Percentiles rank a stretch among this genome's conserved stretches.
Conservation (phyloP, 257 asterid species). For the Jasminum sambac region DNA sequence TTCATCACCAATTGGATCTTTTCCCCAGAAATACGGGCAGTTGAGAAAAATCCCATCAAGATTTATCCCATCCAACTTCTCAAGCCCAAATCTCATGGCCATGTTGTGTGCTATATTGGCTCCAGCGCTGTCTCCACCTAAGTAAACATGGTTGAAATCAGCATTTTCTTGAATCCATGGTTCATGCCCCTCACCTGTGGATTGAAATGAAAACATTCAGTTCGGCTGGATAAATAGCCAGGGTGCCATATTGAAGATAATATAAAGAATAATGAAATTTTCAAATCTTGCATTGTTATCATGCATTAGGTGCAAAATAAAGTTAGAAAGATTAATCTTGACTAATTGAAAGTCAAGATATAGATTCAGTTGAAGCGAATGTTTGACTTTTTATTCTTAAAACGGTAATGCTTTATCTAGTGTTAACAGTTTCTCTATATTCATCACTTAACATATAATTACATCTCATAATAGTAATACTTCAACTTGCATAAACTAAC, state of each 20-base stretch:
- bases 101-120: slow-evolving; percentile 13
- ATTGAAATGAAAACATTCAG: background rate
- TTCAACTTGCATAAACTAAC: too few species aligned
- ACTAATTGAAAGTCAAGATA: too few species aligned
- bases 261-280: too few species aligned
- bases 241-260: background rate
- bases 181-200: background rate
- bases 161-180: slow-evolving; percentile 4
- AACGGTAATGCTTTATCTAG: too few species aligned
- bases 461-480: too few species aligned
- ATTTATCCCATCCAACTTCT: background rate
- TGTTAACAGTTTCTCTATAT: too few species aligned
- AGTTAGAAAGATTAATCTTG: too few species aligned
- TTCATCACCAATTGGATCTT: background rate
- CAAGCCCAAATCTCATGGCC: background rate
- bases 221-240: background rate
- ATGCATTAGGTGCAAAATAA: too few species aligned
- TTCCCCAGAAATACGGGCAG: background rate
- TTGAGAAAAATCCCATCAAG: slow-evolving; percentile 4
- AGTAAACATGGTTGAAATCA: background rate
- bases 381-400: too few species aligned
- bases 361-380: too few species aligned
- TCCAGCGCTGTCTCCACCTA: slow-evolving; percentile 4
- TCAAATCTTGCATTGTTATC: too few species aligned
- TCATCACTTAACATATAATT: too few species aligned